Evolutionary conservation across 2,329 filamentous ascomycete species (phyloP).

Genomic region (Amauroascus verrucosus): DNA sequence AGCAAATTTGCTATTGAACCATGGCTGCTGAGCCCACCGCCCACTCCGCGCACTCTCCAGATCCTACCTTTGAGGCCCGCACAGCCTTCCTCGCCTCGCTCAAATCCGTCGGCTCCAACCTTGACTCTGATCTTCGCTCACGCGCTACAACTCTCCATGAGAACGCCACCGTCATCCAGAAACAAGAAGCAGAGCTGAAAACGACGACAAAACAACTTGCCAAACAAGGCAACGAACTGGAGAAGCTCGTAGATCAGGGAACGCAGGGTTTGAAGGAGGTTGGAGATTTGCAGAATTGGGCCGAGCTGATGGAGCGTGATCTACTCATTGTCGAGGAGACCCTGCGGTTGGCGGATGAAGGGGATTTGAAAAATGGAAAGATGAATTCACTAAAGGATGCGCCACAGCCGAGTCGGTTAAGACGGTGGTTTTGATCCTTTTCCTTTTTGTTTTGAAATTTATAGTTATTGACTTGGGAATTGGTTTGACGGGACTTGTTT

Average conservation of each 20-base stretch:
- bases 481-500: too few relatives aligned
- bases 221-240: constrained; percentile 45
- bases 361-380: constrained; percentile 17
- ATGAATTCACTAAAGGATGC: constrained; percentile 7
- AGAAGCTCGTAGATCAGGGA: constrained; percentile 45
- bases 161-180: constrained; percentile 44
- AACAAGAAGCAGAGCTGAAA: constrained; percentile 46
- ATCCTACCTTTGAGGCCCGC: constrained; percentile 35
- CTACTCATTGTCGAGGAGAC: constrained; percentile 37
- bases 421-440: constrained; percentile 16
- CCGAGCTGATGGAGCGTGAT: constrained; percentile 49
- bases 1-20: neutral
- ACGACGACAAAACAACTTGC: constrained; percentile 42
- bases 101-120: constrained; percentile 35
- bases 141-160: constrained; percentile 48
- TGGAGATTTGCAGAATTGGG: constrained; percentile 57
- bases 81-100: constrained; percentile 38
- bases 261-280: constrained; percentile 51
- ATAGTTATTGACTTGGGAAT: too few relatives aligned
- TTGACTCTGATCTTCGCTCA: constrained; percentile 45
- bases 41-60: constrained; percentile 10
- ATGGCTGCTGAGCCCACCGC: neutral
- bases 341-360: constrained; percentile 29
- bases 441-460: neutral
- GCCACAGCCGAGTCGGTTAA: constrained; percentile 15